Base-by-base conservation (phyloP, 2,329 filamentous ascomycete species). In the Rhinocladiella mackenziei region DNA sequence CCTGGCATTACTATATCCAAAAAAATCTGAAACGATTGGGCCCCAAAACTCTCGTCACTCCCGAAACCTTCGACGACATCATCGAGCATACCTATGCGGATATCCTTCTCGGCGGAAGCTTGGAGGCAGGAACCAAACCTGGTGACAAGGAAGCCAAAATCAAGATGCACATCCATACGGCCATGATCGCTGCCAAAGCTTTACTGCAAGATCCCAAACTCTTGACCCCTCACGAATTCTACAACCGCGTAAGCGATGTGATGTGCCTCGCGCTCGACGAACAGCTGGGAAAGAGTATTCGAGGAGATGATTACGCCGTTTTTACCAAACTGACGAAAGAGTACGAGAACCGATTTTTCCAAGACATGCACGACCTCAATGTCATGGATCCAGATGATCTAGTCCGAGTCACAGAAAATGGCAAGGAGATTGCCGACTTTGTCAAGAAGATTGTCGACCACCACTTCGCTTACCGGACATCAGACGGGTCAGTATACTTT, bases 391-490 rank as follows among this genome's bases (percentile, higher is more conserved):
- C 91, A 0, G 85, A 94, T 58, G 77, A 84, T 23, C 71, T 95
- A 18, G 95, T 89, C 0, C 75, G 89, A 44, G 91, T 96, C n/a
- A 95, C 89, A 1, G 88, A 95, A 58, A 96, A 92, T 57, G 85
- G 91, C 3, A 81, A 83, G 0, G 82, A 94, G 60, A 96, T 97
- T 59, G 87, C 86, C 33, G 71, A 77, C 7, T 96, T 94, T 52
- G 87, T 96, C 0, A 78, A 91, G 58, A 80, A 77, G 53, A 86
- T 95, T 44, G 80, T 94, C 15, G 71, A 84, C 39, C 94, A 95
- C 61, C 84, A 86, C 0, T 96, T 89, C 56, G 91, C 83, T 1
- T 97, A 97, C 60, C 70, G 68, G 23, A 78, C 77, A 0, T 65
- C 71, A 0, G 85, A 92, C 56, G 89, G 89, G 0, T 94, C 87